phyloP scores from a whole-genome alignment of 169 alveolate species.

The Plasmodium falciparum region DNA sequence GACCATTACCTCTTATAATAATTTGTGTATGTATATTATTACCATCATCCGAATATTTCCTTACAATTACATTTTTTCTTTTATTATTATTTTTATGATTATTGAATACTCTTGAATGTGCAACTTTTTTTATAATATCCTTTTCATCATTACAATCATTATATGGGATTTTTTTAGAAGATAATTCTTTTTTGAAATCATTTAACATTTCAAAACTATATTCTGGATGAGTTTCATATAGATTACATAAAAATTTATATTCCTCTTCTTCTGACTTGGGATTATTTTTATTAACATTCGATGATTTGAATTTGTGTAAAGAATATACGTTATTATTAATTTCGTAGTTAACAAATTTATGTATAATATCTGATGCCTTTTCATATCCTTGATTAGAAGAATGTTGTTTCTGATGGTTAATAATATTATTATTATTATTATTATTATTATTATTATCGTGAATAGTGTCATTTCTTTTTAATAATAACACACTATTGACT shows the following conservation, averaged over 20 bases:
- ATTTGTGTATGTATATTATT: constrained; percentile 74
- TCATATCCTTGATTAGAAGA: not conserved
- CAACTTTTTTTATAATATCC: constrained; percentile 38
- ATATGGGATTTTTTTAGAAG: constrained; percentile 6
- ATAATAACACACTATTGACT: not conserved
- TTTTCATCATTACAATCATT: constrained; percentile 28
- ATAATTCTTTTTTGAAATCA: constrained; percentile 59
- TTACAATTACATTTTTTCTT: constrained; percentile 40
- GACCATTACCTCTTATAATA: constrained; percentile 46
- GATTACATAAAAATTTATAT: constrained; percentile 11
- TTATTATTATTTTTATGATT: constrained; percentile 23
- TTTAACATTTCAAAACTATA: constrained; percentile 61
- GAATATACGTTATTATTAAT: constrained; percentile 55
- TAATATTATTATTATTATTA: too few species aligned
- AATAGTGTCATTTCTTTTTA: not conserved
- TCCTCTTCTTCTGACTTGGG: constrained; percentile 42
- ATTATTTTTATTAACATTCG: constrained; percentile 27
- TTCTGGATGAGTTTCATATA: constrained; percentile 54
- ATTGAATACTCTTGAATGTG: constrained; percentile 40
- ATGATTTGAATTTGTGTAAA: constrained; percentile 50
- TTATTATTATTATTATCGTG: not conserved
- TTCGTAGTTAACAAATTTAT: constrained; percentile 46
- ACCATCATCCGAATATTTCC: constrained; percentile 63
- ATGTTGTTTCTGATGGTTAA: not conserved
- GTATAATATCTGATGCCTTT: constrained; percentile 61